Base-by-base conservation (phyloP, 805 yeast genomes). In the Metschnikowia continentalis region DNA sequence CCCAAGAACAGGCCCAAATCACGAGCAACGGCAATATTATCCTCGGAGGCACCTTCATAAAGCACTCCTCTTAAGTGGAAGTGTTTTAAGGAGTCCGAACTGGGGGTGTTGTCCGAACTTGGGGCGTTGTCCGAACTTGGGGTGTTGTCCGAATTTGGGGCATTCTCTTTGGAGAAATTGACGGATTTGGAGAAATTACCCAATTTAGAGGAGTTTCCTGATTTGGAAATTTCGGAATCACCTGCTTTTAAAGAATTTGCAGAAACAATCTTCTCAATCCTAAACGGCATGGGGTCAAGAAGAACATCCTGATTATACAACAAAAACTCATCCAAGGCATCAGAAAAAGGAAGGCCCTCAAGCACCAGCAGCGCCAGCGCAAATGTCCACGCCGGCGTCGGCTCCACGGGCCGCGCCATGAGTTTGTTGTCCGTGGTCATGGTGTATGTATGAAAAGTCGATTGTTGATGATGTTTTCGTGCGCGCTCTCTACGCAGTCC, bases 261-360 rank as follows among this genome's bases (percentile, higher is more conserved):
- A 8, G 26, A 22, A 22, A 1, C 26, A 22, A 7, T 10, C 10
- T 8, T 26, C 30, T 26, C 30, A 8, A 10, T 11, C 5, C 11
- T 30, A 26, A 74, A 69, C 14, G 77, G 75, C 32, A 55, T 52
- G 1, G 76, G 67, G 55, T 61, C 60, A 30, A 64, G 59, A 15
- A 74, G 49, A 17, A 72, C 53, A 35, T 60, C 54, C 32, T 60
- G 59, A 55, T 71, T 71, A 37, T 68, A 55, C 43, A 68, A 50
- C 49, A 74, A 60, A 54, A 69, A 74, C 56, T 71, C 77, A 55
- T 74, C 75, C 53, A 74, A 59, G 3, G 73, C 70, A 41, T 71
- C 74, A 37, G 62, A 49, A 15, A 68, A 61, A 45, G 63, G 63
- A 19, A 71, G 60, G 6, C 3, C 10, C 5, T 15, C 19, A 32